phyloP scores from a whole-genome alignment of 2,329 filamentous ascomycete species.

The Penicillium verrucosum region DNA sequence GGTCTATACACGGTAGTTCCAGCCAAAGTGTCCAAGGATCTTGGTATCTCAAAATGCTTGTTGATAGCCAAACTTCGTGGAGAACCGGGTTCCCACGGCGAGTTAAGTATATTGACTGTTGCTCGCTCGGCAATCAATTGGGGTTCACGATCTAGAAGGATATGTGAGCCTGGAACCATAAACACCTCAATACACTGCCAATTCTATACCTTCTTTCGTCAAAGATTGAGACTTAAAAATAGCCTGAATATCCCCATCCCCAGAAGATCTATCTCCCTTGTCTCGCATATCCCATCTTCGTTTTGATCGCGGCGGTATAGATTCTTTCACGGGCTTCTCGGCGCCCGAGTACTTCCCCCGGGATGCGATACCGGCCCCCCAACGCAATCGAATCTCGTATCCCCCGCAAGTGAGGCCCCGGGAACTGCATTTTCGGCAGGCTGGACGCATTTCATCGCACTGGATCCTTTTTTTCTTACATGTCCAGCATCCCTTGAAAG shows the following conservation, averaged over 20 bases:
- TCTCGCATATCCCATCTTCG: slow-evolving; percentile 21
- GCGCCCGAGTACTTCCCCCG: slow-evolving; percentile 22
- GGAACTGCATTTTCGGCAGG: slow-evolving; percentile 16
- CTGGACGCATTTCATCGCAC: slow-evolving; percentile 21
- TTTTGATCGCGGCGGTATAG: slow-evolving; percentile 19
- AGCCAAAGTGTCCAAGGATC: slow-evolving; percentile 2
- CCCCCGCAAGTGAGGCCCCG: slow-evolving; percentile 20
- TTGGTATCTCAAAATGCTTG: slow-evolving; percentile 22
- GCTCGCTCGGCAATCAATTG: slow-evolving; percentile 6
- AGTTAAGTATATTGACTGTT: slow-evolving; percentile 23
- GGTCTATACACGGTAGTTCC: not conserved
- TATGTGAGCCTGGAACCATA: not conserved
- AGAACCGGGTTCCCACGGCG: slow-evolving; percentile 4
- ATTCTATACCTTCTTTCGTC: slow-evolving; percentile 11
- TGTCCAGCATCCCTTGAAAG: slow-evolving; percentile 26
- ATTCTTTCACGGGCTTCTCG: slow-evolving; percentile 22
- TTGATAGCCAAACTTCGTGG: slow-evolving; percentile 9
- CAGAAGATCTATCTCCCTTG: slow-evolving; percentile 5
- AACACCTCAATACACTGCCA: not conserved
- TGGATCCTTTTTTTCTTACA: slow-evolving; percentile 25
- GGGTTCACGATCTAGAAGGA: not conserved
- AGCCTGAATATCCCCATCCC: slow-evolving; percentile 12
- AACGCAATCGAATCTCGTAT: slow-evolving; percentile 23
- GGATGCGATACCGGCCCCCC: slow-evolving; percentile 25
- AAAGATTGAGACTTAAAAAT: slow-evolving; percentile 3